Percentiles rank a stretch among this genome's conserved stretches.
Conservation (phyloP, 2,329 filamentous ascomycete genomes). For the Xylaria sp. region DNA sequence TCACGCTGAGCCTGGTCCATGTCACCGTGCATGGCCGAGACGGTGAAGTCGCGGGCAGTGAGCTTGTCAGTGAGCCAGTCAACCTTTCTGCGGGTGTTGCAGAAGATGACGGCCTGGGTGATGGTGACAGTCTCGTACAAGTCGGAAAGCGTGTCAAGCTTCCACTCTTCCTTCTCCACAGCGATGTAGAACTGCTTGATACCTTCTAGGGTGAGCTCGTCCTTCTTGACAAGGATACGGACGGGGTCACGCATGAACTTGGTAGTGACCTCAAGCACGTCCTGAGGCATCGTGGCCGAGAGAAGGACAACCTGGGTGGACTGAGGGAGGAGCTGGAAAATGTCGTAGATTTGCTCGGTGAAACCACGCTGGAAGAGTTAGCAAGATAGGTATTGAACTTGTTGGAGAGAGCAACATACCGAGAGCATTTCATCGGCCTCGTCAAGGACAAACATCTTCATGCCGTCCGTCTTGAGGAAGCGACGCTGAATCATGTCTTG, state of each 20-base stretch:
- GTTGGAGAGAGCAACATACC: conserved; percentile 53
- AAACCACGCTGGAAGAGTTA: conserved; percentile 77
- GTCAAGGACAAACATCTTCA: conserved; percentile 99
- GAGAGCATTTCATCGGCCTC: conserved; percentile 99
- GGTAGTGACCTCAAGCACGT: conserved; percentile 98
- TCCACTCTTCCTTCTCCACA: conserved; percentile 99
- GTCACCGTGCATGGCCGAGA: conserved; percentile 99
- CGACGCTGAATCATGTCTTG: conserved; percentile 99
- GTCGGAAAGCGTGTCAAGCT: conserved; percentile 98
- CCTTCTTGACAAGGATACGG: conserved; percentile 99
- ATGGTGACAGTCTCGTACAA: conserved; percentile 99
- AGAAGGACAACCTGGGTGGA: conserved; percentile 98
- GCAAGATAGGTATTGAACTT: conserved; percentile 40
- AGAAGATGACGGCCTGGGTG: conserved; percentile 99
- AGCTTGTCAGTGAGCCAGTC: conserved; percentile 99
- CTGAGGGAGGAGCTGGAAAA: conserved; percentile 98
- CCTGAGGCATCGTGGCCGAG: conserved; percentile 98
- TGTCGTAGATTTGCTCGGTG: conserved; percentile 99
- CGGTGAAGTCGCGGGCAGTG: conserved; percentile 96
- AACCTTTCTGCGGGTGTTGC: conserved; percentile 99
- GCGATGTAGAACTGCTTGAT: conserved; percentile 99
- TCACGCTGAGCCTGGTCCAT: conserved; percentile 99
- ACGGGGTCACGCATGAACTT: conserved; percentile 99
- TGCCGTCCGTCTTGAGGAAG: conserved; percentile 93
- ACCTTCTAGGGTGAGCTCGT: conserved; percentile 98